Conservation (phyloP, 2,329 filamentous ascomycete genomes). For the Pseudogymnoascus sp. region DNA sequence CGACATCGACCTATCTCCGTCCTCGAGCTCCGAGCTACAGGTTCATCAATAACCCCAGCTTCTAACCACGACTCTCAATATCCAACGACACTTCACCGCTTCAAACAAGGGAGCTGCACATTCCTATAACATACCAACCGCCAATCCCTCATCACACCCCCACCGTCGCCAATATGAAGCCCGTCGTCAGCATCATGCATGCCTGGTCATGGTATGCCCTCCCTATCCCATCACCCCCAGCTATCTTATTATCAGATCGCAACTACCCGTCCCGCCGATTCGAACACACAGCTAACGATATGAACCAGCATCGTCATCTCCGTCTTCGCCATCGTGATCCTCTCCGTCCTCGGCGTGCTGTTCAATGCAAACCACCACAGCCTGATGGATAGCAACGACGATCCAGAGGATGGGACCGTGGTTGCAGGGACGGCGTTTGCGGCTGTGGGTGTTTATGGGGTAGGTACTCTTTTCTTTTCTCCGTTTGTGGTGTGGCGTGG, state of each 20-base stretch:
- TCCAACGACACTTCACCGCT: background rate
- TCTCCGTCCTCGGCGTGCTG: constrained; percentile 57
- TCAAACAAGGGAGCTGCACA: background rate
- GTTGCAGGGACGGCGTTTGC: constrained; percentile 81
- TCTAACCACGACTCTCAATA: background rate
- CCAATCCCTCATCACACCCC: background rate
- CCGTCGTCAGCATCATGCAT: constrained; percentile 78
- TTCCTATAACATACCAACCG: background rate
- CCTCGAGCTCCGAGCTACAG: constrained; percentile 2
- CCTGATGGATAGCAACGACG: constrained; percentile 66
- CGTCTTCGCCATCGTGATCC: constrained; percentile 55
- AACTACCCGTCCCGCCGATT: background rate
- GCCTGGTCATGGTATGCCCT: constrained; percentile 82
- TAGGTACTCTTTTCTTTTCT: constrained; percentile 41
- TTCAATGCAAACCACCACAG: constrained; percentile 76
- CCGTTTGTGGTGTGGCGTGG: background rate
- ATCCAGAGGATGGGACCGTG: constrained; percentile 62
- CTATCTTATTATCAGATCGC: background rate
- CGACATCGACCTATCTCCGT: background rate
- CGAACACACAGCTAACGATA: constrained; percentile 9
- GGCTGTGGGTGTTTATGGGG: constrained; percentile 79
- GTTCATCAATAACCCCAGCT: constrained; percentile 1
- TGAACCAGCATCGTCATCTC: constrained; percentile 57
- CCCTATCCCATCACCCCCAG: constrained; percentile 9
- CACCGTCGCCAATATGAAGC: constrained; percentile 64